phyloP scores from a whole-genome alignment of 2,329 filamentous ascomycete species.

The Ophiostoma sp. region DNA sequence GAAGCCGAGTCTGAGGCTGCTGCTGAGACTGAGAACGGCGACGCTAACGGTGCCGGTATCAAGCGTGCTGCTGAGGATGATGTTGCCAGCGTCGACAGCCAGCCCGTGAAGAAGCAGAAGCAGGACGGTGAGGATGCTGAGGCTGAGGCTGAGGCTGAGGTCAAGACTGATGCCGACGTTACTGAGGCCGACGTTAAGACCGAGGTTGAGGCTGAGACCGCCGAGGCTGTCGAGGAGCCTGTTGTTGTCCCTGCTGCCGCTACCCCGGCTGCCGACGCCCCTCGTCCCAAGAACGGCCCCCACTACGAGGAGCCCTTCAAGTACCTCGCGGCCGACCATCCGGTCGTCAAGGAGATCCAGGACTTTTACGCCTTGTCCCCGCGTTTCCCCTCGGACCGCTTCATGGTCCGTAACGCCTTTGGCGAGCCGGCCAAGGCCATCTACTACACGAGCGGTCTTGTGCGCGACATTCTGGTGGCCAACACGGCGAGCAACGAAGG shows the following conservation, averaged over 20 bases:
- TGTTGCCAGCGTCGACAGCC: constrained; percentile 36
- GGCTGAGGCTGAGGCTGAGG: constrained; percentile 20
- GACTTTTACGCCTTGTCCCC: constrained; percentile 81
- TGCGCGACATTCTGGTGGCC: constrained; percentile 77
- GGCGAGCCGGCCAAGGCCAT: constrained; percentile 90
- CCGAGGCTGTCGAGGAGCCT: constrained; percentile 5
- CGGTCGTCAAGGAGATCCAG: constrained; percentile 74
- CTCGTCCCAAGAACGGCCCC: constrained; percentile 47
- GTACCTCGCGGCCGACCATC: constrained; percentile 73
- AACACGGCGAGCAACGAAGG: constrained; percentile 83
- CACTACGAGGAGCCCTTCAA: constrained; percentile 91
- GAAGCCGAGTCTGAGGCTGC: constrained; percentile 9
- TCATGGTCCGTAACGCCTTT: constrained; percentile 91
- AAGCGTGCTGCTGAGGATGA: constrained; percentile 41
- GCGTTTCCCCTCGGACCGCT: constrained; percentile 85
- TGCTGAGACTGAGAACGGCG: constrained; percentile 25
- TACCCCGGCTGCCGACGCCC: constrained; percentile 28
- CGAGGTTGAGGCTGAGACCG: constrained; percentile 11
- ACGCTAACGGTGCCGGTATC: constrained; percentile 22
- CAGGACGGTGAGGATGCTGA: constrained; percentile 24
- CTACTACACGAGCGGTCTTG: constrained; percentile 88
- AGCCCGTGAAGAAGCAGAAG: constrained; percentile 46
- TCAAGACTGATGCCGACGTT: constrained; percentile 22
- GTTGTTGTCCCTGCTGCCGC: background rate
- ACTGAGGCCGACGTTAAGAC: constrained; percentile 16